These are phyloP conservation scores for Colletotrichum kahawae DNA, from an alignment of 2,329 filamentous ascomycete species.

Conservation along the genomic window DNA sequence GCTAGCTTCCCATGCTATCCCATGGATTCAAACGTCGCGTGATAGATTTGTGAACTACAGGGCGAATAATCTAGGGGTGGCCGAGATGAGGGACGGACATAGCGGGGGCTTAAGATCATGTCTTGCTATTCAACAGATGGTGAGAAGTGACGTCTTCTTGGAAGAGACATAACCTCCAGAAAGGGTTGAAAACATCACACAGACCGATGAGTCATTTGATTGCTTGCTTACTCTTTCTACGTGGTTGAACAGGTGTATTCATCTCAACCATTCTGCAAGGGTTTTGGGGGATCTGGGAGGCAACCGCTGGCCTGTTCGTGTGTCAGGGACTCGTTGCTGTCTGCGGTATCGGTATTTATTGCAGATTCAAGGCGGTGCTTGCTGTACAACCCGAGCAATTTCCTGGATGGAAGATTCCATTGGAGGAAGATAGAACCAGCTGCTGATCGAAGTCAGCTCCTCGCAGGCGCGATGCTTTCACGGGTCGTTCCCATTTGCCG, in stretches of 20 bases:
- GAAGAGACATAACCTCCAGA: not conserved
- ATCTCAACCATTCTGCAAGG: no score
- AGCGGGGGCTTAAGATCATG: accelerated
- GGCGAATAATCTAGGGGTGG: accelerated
- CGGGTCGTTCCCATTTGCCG: not conserved
- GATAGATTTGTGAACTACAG: accelerated
- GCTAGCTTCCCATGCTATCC: accelerated
- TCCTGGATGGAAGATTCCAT: no score
- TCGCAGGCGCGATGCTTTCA: not conserved
- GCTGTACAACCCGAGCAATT: no score
- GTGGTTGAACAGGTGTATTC: no score
- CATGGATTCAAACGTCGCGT: not conserved
- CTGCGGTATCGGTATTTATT: not conserved
- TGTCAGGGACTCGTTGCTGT: not conserved
- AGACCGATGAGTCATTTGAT: no score
- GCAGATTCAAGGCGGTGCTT: no score
- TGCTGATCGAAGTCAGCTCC: not conserved
- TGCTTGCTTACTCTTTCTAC: no score
- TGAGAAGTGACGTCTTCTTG: accelerated
- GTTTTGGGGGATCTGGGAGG: no score
- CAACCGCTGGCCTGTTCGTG: no score
- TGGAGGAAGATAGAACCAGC: no score
- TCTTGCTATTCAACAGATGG: no score
- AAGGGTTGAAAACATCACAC: no score
- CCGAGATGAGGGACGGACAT: not conserved